A percentile compares a stretch with the other conserved stretches of the same genome.
Conservation (phyloP, 202 grass and related monocot species). For the Schoenoplectus tabernaemontani region DNA sequence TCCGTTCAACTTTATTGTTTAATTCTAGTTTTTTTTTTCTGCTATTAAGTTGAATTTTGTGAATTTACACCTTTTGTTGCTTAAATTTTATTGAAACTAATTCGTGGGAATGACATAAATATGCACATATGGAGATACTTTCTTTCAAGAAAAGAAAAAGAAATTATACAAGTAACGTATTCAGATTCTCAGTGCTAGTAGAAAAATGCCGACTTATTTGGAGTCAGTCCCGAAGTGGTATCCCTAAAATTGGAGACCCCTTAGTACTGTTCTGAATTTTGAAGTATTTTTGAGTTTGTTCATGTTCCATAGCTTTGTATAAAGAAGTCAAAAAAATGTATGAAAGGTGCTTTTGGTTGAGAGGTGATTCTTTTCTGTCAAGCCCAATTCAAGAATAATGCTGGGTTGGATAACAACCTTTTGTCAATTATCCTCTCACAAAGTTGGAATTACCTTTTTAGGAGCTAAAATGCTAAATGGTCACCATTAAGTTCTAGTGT, state of each 20-base stretch:
- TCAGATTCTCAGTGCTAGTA: background rate
- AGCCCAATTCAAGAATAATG: background rate
- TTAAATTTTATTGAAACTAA: background rate
- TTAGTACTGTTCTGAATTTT: background rate
- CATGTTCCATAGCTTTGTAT: background rate
- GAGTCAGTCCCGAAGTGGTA: background rate
- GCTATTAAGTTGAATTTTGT: slow-evolving; percentile 5
- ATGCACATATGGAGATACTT: background rate
- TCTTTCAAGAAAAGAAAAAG: background rate
- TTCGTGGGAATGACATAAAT: background rate
- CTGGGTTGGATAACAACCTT: background rate
- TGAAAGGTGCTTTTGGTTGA: background rate
- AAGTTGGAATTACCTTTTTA: background rate
- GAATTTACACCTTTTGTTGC: background rate
- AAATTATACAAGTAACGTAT: background rate
- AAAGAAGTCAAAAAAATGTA: background rate
- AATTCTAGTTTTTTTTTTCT: background rate
- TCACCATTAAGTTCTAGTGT: background rate
- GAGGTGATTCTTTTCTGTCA: background rate
- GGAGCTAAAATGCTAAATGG: background rate
- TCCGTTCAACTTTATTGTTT: background rate
- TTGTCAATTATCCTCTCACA: background rate
- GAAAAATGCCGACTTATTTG: background rate
- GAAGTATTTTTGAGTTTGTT: background rate
- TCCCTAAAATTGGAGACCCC: background rate